Conservation (phyloP, 106 monocot genomes). For the Phalaenopsis equestris region DNA sequence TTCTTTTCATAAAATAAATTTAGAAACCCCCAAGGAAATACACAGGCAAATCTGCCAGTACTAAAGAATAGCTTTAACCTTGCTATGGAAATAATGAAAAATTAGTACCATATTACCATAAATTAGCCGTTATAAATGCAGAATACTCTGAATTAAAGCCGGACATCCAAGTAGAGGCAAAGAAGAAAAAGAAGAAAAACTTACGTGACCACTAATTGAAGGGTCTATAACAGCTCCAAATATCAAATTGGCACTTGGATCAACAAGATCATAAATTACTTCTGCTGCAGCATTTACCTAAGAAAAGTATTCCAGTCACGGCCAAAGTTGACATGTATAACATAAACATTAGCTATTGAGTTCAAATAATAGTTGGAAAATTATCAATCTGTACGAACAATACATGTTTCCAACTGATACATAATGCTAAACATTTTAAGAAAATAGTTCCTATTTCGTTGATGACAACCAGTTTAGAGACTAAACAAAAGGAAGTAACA, state of each 20-base stretch:
- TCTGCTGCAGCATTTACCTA: conserved; percentile 97
- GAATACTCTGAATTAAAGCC: neutral
- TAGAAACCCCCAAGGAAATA: too few relatives aligned
- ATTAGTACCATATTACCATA: neutral
- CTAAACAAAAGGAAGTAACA: neutral
- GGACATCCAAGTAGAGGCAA: neutral
- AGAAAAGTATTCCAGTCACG: neutral
- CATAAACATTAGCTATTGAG: neutral
- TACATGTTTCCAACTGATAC: neutral
- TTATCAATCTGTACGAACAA: neutral
- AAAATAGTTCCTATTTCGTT: neutral
- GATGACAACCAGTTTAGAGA: neutral
- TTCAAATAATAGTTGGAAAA: neutral
- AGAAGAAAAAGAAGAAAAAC: conserved; percentile 9
- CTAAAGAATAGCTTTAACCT: neutral
- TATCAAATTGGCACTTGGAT: conserved; percentile 94
- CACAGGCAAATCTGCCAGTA: neutral
- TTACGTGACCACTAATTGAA: conserved; percentile 80
- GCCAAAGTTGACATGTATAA: neutral
- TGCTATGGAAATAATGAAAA: neutral
- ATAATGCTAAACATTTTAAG: neutral
- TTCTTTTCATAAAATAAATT: too few relatives aligned
- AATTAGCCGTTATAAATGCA: neutral
- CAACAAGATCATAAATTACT: conserved; percentile 93
- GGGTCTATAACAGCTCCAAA: conserved; percentile 88